phyloP scores from a whole-genome alignment of 83 land plant genomes.

The Picea mariana region DNA sequence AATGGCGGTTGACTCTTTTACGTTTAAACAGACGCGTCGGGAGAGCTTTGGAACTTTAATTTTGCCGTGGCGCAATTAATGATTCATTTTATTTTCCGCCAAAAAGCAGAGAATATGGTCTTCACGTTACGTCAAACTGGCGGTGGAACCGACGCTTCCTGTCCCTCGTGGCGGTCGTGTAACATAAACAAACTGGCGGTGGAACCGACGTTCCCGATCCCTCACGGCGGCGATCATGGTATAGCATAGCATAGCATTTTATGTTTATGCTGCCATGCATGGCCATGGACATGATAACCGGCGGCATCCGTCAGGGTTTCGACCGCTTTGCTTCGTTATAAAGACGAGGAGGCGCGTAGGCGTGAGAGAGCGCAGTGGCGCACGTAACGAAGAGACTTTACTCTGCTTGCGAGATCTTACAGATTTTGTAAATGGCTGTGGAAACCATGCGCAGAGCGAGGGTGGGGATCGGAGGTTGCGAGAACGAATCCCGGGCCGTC shows the following conservation, averaged over 20 bases:
- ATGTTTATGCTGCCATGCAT: not conserved
- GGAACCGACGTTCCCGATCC: not conserved
- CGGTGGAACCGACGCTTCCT: not conserved
- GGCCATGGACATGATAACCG: not conserved
- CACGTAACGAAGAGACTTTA: too few species aligned
- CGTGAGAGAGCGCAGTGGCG: too few species aligned
- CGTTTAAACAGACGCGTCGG: not conserved
- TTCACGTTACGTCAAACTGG: not conserved
- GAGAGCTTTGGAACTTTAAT: not conserved
- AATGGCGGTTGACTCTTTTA: not conserved
- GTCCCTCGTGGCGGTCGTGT: not conserved
- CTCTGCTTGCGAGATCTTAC: too few species aligned
- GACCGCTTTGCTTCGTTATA: not conserved
- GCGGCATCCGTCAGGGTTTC: not conserved
- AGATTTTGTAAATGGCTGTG: not conserved
- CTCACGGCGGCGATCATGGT: too few species aligned
- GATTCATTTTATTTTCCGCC: not conserved
- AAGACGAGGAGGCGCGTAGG: not conserved
- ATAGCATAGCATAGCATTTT: not conserved
- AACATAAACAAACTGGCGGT: not conserved
- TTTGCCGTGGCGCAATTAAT: not conserved
- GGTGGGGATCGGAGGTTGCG: not conserved
- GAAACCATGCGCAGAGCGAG: conserved; percentile 8
- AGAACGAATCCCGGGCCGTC: not conserved
- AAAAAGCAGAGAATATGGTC: not conserved